Evolutionary conservation across 805 yeast species (phyloP).

Genomic region (Wickerhamiella occidentalis): DNA sequence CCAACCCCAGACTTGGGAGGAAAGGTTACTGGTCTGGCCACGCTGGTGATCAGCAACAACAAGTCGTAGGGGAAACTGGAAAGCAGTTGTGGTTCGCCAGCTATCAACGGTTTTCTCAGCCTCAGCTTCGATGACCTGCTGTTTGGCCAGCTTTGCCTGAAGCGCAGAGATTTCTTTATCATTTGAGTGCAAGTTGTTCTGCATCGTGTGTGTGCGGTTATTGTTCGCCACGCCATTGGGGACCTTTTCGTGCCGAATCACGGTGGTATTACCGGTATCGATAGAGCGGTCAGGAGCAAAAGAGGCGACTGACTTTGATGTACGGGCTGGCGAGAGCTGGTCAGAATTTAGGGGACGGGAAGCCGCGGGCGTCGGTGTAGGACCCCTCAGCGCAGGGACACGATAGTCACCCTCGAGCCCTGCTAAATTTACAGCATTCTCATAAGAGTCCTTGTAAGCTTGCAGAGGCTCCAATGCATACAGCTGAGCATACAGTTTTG

Average conservation of each 20-base stretch:
- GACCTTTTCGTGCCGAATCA: neutral
- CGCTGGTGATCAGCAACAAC: slow-evolving; percentile 12
- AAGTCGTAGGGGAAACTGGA: slow-evolving; percentile 14
- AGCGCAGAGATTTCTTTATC: neutral
- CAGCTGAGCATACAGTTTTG: neutral
- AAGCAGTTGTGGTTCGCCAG: slow-evolving; percentile 18
- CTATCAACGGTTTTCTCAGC: slow-evolving; percentile 19
- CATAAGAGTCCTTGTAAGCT: neutral
- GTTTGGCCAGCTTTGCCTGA: slow-evolving; percentile 2
- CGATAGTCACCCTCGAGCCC: neutral
- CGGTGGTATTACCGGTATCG: neutral
- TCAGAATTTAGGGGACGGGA: neutral
- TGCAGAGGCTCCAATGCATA: slow-evolving; percentile 5
- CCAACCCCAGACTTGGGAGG: slow-evolving; percentile 16
- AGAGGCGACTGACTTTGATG: neutral
- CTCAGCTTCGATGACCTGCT: slow-evolving; percentile 12
- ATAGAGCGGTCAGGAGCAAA: neutral
- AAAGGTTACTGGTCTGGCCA: slow-evolving; percentile 15
- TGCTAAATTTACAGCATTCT: neutral
- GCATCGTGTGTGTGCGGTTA: no score
- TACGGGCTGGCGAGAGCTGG: neutral
- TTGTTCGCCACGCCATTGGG: no score
- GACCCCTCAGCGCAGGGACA: neutral
- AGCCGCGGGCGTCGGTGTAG: neutral
- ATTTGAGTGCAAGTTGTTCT: neutral